Conservation (phyloP, 2,329 filamentous ascomycete species). For the Verticillium nubilum region DNA sequence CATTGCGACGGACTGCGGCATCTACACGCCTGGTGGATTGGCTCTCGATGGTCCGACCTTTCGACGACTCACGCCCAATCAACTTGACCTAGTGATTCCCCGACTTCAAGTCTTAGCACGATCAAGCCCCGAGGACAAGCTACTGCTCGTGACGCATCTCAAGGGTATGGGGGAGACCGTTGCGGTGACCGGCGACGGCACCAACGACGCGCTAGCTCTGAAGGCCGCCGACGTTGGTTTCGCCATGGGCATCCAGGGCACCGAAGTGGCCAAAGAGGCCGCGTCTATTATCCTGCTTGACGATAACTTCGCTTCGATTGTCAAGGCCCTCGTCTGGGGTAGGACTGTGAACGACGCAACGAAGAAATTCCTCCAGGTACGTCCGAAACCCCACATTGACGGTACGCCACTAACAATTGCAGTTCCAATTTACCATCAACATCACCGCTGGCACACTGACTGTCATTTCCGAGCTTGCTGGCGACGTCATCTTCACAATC, state of each 20-base stretch:
- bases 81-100: conserved; percentile 54
- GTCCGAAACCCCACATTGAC: not conserved
- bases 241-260: conserved; percentile 57
- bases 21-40: conserved; percentile 51
- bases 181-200: conserved; percentile 57
- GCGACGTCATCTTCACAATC: conserved; percentile 46
- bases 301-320: conserved; percentile 54
- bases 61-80: conserved; percentile 51
- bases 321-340: conserved; percentile 59
- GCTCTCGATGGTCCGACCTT: conserved; percentile 67
- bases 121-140: conserved; percentile 63
- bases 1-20: conserved; percentile 69
- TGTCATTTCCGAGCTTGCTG: conserved; percentile 47
- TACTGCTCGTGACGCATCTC: conserved; percentile 54
- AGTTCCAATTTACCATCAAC: conserved; percentile 57
- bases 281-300: conserved; percentile 58
- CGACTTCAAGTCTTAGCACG: conserved; percentile 58
- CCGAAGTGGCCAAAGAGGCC: conserved; percentile 58
- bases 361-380: conserved; percentile 55
- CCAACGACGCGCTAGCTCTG: conserved; percentile 55
- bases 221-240: conserved; percentile 59
- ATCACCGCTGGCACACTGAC: conserved; percentile 55
- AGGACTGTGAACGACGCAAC: conserved; percentile 59
- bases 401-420: not conserved
- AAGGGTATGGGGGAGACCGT: conserved; percentile 57